Base-by-base conservation (phyloP, 768 basidiomycete genomes). In the Suillus alpinus region DNA sequence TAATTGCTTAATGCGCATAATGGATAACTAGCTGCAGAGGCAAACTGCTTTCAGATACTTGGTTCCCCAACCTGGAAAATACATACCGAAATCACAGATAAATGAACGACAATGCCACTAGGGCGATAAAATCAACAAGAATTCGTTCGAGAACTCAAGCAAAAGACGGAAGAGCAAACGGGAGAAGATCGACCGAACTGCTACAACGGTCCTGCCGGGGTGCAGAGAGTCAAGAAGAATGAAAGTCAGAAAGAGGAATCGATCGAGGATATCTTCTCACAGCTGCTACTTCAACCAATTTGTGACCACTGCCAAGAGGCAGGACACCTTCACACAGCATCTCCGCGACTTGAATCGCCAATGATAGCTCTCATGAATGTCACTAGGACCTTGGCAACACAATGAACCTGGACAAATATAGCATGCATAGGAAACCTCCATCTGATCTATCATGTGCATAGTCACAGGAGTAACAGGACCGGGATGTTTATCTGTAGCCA, bases 1-100 rank as follows among this genome's bases (percentile, higher is more conserved):
- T 49, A 81, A 36, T 58, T 77, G 69, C 59, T 78, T 78, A 26
- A 75, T 65, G 60, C 76, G 78, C 80, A 83, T 80, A 55, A 60
- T 65, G 56, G 56, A 57, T 26, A 60, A 37, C 20, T 20, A 23
- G 5, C 23, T 55, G 37, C 5, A 55, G 37, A 39, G 2, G 18
- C 16, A 18, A 55, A 55, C 53, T 55, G 9, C 23, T 16, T 39
- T 55, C 37, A 55, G 53, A 55, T 29, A 6, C 16, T 39, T 18
- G 10, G 36, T 37, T 23, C 4, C 16, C 23, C 53, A 1, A 39
- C 23, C 23, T 6, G 1, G 13, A 29, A 32, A 41, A 46, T n/a
- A 10, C 44, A 39, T 46, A 65, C 63, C 64, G 41, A 47, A 39
- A 53, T 51, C 20, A 72, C 55, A 64, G 60, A 62, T 60, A 53